Evolutionary conservation across 805 yeast species (phyloP).

Genomic region (Alloascoidea hylecoeti): DNA sequence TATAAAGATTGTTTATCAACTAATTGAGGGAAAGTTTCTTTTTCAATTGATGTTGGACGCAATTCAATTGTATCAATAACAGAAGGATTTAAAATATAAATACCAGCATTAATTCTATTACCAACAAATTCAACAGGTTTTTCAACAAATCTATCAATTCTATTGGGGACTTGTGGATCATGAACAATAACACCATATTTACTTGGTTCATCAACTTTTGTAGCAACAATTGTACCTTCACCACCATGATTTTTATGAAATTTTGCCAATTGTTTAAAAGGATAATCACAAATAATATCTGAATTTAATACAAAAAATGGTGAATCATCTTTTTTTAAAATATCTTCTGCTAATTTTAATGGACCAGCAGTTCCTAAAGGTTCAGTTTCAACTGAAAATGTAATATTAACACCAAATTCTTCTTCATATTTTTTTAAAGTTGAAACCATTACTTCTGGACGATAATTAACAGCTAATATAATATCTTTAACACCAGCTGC

Average conservation of each 20-base stretch:
- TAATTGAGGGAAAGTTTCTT: conserved; percentile 96
- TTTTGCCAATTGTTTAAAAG: conserved; percentile 79
- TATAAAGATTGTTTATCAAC: conserved; percentile 81
- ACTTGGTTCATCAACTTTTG: conserved; percentile 98
- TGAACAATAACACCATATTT: conserved; percentile 99
- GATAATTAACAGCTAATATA: conserved; percentile 96
- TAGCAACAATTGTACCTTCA: conserved; percentile 96
- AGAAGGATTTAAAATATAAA: conserved; percentile 93
- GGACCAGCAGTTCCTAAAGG: conserved; percentile 99
- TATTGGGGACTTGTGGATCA: conserved; percentile 88
- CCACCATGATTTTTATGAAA: conserved; percentile 97
- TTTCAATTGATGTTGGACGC: conserved; percentile 98
- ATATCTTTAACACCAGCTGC: conserved; percentile 98
- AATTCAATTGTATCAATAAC: conserved; percentile 93
- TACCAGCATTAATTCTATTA: conserved; percentile 99
- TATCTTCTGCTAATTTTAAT: conserved; percentile 87
- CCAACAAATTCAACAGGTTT: conserved; percentile 99
- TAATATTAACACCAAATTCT: conserved; percentile 87
- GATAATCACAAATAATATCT: conserved; percentile 97
- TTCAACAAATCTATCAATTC: conserved; percentile 97
- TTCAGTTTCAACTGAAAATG: conserved; percentile 97
- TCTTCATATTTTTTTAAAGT: conserved; percentile 89
- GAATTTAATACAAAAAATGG: conserved; percentile 98
- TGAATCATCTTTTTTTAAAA: conserved; percentile 84
- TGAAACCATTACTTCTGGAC: conserved; percentile 98